phyloP scores from a whole-genome alignment of 2,329 filamentous ascomycete genomes.

The Fusarium coffeatum region DNA sequence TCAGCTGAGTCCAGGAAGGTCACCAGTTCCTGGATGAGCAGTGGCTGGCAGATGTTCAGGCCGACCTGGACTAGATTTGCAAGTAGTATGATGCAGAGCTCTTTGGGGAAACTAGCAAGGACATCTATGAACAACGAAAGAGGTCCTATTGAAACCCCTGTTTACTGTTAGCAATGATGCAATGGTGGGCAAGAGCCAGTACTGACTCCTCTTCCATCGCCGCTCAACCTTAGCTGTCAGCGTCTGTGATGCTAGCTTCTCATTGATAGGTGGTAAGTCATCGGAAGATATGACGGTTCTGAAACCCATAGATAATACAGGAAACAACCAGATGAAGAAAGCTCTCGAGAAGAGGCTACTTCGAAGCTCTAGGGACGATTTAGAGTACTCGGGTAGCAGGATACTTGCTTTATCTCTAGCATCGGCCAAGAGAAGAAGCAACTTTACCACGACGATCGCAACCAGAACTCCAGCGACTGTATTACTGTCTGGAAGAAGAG shows the following conservation, averaged over 20 bases:
- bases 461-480: no score
- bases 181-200: no score
- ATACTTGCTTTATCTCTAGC: no score
- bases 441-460: no score
- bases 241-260: not conserved
- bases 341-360: not conserved
- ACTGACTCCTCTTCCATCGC: no score
- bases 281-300: not conserved
- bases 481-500: not conserved
- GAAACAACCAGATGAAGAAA: not conserved
- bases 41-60: slow-evolving; percentile 2
- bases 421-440: no score
- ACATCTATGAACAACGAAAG: not conserved
- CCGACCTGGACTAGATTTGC: not conserved
- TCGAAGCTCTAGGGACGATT: not conserved
- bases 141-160: no score
- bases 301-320: not conserved
- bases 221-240: no score
- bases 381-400: no score
- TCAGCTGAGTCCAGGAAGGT: no score
- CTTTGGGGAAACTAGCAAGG: not conserved
- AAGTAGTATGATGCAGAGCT: not conserved
- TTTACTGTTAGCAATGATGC: no score
- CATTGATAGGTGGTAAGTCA: not conserved
- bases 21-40: not conserved